phyloP scores from a whole-genome alignment of 2,329 filamentous ascomycete genomes.

The Stachybotrys chartarum region DNA sequence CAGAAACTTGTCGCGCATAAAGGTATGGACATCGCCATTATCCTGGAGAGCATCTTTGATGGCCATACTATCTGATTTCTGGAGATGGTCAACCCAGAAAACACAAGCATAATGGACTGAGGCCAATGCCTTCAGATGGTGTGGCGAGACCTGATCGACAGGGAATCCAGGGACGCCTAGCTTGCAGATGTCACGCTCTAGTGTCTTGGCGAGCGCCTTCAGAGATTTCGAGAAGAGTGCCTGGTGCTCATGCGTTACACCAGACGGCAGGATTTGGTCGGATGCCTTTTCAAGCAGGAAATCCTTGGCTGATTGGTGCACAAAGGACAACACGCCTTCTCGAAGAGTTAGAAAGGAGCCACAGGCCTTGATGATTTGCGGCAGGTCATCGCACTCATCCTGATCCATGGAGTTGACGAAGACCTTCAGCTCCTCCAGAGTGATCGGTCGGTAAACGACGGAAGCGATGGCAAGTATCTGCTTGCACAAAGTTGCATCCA shows the following conservation, averaged over 20 bases:
- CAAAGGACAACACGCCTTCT: slow-evolving; percentile 22
- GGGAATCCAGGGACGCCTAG: slow-evolving; percentile 10
- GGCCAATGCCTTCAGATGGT: slow-evolving; percentile 8
- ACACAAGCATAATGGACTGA: slow-evolving; percentile 10
- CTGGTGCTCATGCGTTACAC: slow-evolving; percentile 16
- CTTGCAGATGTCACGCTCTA: slow-evolving; percentile 25
- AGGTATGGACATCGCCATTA: slow-evolving; percentile 16
- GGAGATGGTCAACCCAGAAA: slow-evolving; percentile 14
- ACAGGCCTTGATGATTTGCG: slow-evolving; percentile 22
- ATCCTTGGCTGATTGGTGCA: slow-evolving; percentile 38
- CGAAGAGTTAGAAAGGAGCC: slow-evolving; percentile 29
- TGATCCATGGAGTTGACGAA: slow-evolving; percentile 11
- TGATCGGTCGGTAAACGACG: slow-evolving; percentile 27
- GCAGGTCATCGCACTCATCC: slow-evolving; percentile 8
- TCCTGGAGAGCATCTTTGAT: slow-evolving; percentile 5
- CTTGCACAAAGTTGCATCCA: slow-evolving; percentile 20
- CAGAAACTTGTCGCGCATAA: slow-evolving; percentile 26
- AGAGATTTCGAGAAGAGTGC: slow-evolving; percentile 28
- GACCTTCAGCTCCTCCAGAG: slow-evolving; percentile 22
- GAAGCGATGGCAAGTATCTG: slow-evolving; percentile 23
- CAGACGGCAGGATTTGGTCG: slow-evolving; percentile 19
- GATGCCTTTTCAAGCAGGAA: slow-evolving; percentile 2
- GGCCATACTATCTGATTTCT: neutral
- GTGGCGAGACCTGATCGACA: slow-evolving; percentile 3
- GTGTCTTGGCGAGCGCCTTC: slow-evolving; percentile 15